Percentiles rank a stretch among this genome's conserved stretches.
Evolutionary conservation across 495 filamentous ascomycete genomes (phyloP).

Genomic region (Acidomyces sp.): DNA sequence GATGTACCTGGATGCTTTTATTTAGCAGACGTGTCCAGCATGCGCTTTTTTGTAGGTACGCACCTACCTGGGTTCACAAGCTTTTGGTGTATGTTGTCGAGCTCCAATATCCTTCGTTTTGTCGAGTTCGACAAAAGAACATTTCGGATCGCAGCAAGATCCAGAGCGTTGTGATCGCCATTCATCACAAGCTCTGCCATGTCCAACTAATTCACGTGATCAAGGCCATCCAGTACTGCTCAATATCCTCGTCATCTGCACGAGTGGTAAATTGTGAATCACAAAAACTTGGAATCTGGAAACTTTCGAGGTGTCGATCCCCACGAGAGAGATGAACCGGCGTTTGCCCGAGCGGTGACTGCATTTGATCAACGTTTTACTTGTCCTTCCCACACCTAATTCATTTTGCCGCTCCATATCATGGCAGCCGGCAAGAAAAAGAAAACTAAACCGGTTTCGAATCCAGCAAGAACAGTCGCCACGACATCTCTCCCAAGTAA

Average conservation of each 20-base stretch:
- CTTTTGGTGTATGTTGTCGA: constrained; percentile 33
- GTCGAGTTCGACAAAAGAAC: constrained; percentile 37
- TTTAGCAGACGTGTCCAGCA: no score
- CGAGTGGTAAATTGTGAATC: no score
- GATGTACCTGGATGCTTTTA: background rate
- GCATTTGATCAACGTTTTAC: no score
- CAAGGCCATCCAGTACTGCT: no score
- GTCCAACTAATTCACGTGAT: no score
- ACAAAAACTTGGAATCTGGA: no score
- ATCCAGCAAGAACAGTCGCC: constrained; percentile 81
- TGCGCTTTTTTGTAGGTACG: no score
- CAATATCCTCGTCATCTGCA: no score
- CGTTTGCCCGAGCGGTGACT: no score
- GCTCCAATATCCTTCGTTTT: constrained; percentile 32
- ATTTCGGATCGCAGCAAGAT: constrained; percentile 19
- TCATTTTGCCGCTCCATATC: constrained; percentile 11
- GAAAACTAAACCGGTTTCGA: constrained; percentile 73
- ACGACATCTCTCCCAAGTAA: constrained; percentile 67
- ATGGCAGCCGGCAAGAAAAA: constrained; percentile 33
- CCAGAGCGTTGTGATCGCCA: constrained; percentile 15
- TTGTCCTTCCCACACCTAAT: background rate
- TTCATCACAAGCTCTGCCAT: constrained; percentile 22
- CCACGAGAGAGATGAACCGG: no score
- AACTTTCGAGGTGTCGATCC: no score
- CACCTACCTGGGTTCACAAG: constrained; percentile 33